Base-by-base conservation (phyloP, 768 basidiomycete genomes). In the Pleurotus salmoneostramineus region DNA sequence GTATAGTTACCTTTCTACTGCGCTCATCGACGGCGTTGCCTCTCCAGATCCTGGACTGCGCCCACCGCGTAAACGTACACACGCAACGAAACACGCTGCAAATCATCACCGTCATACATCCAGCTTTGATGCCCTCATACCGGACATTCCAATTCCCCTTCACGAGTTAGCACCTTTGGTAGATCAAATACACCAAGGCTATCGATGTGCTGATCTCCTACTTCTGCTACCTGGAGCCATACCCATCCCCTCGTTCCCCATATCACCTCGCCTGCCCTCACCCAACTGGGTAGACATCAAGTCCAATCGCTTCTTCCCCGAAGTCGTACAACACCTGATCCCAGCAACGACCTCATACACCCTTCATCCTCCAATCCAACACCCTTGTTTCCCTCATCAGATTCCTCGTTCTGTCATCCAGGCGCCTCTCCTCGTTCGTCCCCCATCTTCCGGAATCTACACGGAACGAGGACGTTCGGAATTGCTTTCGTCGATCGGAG, bases 351-450 rank as follows among this genome's bases (percentile, higher is more conserved):
- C 68, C 2, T 57, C 67, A 10, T 68, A 65, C 27, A 55, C 58
- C 10, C 68, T 85, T 6, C 73, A 78, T 58, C 74, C 78, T 1
- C 69, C 76, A 14, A 70, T 84, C 17, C 75, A 79, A 6, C 76
- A 78, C 58, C 66, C 66, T 62, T 67, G 1, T 50, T 67, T 31
- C 40, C 43, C 21, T 27, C 52, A 17, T 49, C 49, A 33, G 14
- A 57, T 64, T 14, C 62, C 69, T 11, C 79, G 84, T 1, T 66
- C 69, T 47, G 72, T 82, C 14, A 68, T 77, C 8, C 67, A 71
- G 11, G 83, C 85, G 0, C 89, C 90, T 0, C 79, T 93, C n/a
- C 78, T 93, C 34, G 88, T 91, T 11, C 82, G 90, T 8, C 74
- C 82, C 0, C 82, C 85, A 0, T 75, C 64, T 31, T 67, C 72